These are phyloP conservation scores for Thelephora terrestris DNA, from an alignment of 1,284 basidiomycete genomes.

Conservation along the genomic window DNA sequence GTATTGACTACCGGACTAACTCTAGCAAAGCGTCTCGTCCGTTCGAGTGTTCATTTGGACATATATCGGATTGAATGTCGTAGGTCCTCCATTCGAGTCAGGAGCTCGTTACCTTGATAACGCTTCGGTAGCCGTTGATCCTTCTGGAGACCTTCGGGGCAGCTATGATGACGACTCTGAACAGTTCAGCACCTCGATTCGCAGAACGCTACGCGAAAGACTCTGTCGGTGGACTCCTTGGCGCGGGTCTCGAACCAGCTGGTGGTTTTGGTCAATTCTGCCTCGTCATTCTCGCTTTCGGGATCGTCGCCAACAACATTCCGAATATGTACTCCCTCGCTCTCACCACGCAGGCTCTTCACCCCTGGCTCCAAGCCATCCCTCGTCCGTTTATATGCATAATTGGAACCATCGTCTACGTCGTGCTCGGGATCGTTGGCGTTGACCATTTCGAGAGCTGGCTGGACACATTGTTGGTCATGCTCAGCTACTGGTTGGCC, in stretches of 20 bases:
- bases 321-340: constrained; percentile 26
- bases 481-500: constrained; percentile 25
- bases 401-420: constrained; percentile 23
- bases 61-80: constrained; percentile 24
- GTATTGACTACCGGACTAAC: not conserved
- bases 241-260: constrained; percentile 17
- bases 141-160: constrained; percentile 9
- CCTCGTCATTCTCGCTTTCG: constrained; percentile 21
- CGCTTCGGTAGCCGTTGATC: constrained; percentile 5
- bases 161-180: constrained; percentile 19
- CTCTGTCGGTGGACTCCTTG: constrained; percentile 21
- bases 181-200: constrained; percentile 14
- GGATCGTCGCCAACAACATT: constrained; percentile 25
- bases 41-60: constrained; percentile 24
- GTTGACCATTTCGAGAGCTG: constrained; percentile 24
- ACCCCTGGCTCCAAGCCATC: constrained; percentile 22
- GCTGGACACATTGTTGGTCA: constrained; percentile 24
- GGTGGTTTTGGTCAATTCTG: constrained; percentile 22
- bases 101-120: not conserved
- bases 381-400: constrained; percentile 27
- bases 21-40: constrained; percentile 10
- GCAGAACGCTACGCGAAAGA: constrained; percentile 15
- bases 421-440: constrained; percentile 26
- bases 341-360: constrained; percentile 25
- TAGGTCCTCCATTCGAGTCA: not conserved